Conservation (phyloP, 176 grass and related monocot species). For the Cenchrus fungigraminus region DNA sequence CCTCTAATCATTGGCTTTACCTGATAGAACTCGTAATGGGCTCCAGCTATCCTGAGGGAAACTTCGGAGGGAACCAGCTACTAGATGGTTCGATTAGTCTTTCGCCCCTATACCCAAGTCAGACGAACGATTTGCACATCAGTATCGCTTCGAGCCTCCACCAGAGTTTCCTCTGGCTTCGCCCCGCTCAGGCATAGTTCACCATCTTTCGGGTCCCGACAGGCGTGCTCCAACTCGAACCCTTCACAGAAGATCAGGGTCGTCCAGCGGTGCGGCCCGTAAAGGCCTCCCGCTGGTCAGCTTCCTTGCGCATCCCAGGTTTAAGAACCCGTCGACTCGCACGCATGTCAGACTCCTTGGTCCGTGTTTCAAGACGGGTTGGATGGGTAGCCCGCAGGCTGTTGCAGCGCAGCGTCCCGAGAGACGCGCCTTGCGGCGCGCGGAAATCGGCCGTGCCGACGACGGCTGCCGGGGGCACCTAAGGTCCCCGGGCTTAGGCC, state of each 20-base stretch:
- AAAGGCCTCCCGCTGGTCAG: too few relatives aligned
- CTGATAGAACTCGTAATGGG: constrained; percentile 64
- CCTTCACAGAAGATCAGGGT: constrained; percentile 62
- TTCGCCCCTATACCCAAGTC: constrained; percentile 76
- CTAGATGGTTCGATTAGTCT: constrained; percentile 86
- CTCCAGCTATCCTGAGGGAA: constrained; percentile 77
- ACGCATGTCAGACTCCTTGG: constrained; percentile 85
- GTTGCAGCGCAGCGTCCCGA: too few relatives aligned
- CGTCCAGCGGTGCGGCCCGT: constrained; percentile 40
- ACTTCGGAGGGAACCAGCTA: constrained; percentile 80
- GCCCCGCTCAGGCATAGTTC: constrained; percentile 72
- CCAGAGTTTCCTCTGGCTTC: constrained; percentile 79
- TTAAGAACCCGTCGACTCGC: not conserved
- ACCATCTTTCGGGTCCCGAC: constrained; percentile 73
- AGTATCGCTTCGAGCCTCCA: constrained; percentile 76
- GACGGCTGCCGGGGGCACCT: too few relatives aligned
- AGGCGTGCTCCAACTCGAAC: constrained; percentile 65
- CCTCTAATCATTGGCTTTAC: constrained; percentile 43
- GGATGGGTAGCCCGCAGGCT: constrained; percentile 32
- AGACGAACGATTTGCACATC: constrained; percentile 74
- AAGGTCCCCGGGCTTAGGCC: too few relatives aligned
- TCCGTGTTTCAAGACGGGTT: constrained; percentile 85
- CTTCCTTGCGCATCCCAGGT: too few relatives aligned
- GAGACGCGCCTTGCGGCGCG: too few relatives aligned
- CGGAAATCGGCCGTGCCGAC: too few relatives aligned